Evolutionary conservation across 2,329 filamentous ascomycete species (phyloP).

Genomic region (Curvularia hawaiiensis): DNA sequence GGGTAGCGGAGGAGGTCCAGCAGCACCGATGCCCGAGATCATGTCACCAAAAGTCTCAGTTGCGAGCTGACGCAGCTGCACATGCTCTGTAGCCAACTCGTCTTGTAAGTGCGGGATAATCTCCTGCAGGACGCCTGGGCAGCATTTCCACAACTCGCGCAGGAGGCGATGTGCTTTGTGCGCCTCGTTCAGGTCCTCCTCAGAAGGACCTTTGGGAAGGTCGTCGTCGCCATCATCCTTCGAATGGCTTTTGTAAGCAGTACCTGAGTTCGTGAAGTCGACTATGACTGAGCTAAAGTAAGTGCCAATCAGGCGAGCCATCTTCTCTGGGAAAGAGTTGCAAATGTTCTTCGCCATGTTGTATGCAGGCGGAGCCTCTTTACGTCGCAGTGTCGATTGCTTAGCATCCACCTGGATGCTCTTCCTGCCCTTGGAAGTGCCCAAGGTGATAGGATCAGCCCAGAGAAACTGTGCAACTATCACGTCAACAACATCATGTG

Average conservation of each 20-base stretch:
- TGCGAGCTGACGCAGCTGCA: conserved; percentile 82
- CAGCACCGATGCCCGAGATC: conserved; percentile 89
- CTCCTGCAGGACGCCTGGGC: conserved; percentile 85
- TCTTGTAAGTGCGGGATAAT: conserved; percentile 93
- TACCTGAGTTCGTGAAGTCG: conserved; percentile 65
- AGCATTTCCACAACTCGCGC: conserved; percentile 91
- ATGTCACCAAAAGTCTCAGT: conserved; percentile 96
- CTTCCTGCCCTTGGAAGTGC: conserved; percentile 57
- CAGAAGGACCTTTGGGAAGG: conserved; percentile 67
- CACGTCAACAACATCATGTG: conserved; percentile 83
- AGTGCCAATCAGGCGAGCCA: conserved; percentile 91
- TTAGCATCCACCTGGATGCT: conserved; percentile 67
- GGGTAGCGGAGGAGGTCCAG: conserved; percentile 77
- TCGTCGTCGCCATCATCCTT: conserved; percentile 53
- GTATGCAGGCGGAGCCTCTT: conserved; percentile 90
- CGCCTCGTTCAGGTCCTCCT: conserved; percentile 85
- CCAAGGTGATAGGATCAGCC: conserved; percentile 69
- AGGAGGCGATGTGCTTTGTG: conserved; percentile 88
- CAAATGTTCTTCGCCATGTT: conserved; percentile 96
- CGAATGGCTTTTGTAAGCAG: conserved; percentile 27
- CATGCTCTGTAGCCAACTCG: conserved; percentile 87
- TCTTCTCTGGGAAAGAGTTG: conserved; percentile 86
- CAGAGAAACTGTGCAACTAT: conserved; percentile 96
- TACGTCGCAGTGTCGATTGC: conserved; percentile 82
- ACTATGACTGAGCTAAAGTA: conserved; percentile 98